These are phyloP conservation scores for Cystobasidium slooffiae DNA, from an alignment of 1,284 basidiomycete species.

Conservation along the genomic window DNA sequence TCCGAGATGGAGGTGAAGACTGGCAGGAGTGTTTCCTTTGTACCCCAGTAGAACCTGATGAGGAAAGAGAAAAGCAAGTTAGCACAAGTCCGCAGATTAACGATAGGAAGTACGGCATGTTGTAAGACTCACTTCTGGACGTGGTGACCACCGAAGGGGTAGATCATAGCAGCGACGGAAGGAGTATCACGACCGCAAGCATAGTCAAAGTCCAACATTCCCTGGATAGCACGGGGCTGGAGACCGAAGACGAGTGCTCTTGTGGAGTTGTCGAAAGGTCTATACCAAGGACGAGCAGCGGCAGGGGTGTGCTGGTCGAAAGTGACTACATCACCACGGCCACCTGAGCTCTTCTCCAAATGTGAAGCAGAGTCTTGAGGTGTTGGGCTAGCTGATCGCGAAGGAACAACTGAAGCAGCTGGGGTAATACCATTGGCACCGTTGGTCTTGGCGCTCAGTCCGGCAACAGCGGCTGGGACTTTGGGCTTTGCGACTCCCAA, in stretches of 20 bases:
- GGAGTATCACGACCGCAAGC: slow-evolving; percentile 92
- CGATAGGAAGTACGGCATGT: background rate
- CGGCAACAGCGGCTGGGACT: slow-evolving; percentile 49
- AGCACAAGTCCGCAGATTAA: background rate
- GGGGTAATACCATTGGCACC: slow-evolving; percentile 52
- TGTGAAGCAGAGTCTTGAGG: slow-evolving; percentile 1
- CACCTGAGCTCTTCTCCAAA: slow-evolving; percentile 4
- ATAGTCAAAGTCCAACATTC: slow-evolving; percentile 99
- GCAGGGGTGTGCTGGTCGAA: slow-evolving; percentile 78
- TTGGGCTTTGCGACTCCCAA: slow-evolving; percentile 72
- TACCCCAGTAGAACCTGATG: slow-evolving; percentile 77
- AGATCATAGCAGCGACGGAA: slow-evolving; percentile 98
- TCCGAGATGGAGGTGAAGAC: slow-evolving; percentile 94
- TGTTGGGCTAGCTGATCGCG: slow-evolving; percentile 34
- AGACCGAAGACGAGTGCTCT: slow-evolving; percentile 97
- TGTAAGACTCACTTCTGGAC: slow-evolving; percentile 85
- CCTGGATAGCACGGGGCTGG: slow-evolving; percentile 98
- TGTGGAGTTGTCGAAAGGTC: slow-evolving; percentile 88
- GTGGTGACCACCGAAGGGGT: slow-evolving; percentile 99
- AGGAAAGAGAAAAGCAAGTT: background rate
- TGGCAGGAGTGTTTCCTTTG: slow-evolving; percentile 95
- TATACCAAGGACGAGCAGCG: slow-evolving; percentile 70
- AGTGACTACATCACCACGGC: slow-evolving; percentile 57
- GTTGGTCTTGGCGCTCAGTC: slow-evolving; percentile 45
- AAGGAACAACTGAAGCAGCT: slow-evolving; percentile 44